phyloP scores from a whole-genome alignment of 805 yeast genomes.

The Nadsonia fulvescens region DNA sequence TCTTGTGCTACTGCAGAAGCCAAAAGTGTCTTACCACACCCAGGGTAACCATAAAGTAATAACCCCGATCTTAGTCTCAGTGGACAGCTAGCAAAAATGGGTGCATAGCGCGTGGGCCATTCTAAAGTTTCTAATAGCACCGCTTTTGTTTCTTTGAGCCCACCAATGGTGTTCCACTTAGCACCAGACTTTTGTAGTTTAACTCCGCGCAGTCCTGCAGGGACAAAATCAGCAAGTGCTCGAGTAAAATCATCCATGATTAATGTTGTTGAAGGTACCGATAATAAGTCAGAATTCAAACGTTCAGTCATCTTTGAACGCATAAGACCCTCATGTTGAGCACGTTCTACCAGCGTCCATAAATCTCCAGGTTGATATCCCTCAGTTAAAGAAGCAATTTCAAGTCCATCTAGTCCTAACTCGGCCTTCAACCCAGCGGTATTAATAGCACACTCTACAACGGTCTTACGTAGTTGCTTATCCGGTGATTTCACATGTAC shows the following conservation, averaged over 20 bases:
- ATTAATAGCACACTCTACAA: conserved; percentile 28
- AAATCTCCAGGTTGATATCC: conserved; percentile 81
- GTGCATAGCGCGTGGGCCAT: conserved; percentile 95
- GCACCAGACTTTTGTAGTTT: conserved; percentile 61
- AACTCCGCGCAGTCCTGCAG: conserved; percentile 73
- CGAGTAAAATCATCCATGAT: conserved; percentile 26
- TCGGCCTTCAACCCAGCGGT: conserved; percentile 19
- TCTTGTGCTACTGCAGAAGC: conserved; percentile 90
- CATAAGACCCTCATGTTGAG: conserved; percentile 18
- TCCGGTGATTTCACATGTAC: conserved; percentile 50
- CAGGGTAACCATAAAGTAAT: conserved; percentile 86
- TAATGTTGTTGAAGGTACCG: too few species aligned
- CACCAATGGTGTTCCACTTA: conserved; percentile 83
- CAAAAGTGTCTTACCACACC: conserved; percentile 86
- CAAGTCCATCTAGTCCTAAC: conserved; percentile 27
- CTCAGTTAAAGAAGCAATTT: conserved; percentile 53
- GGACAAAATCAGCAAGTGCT: conserved; percentile 54
- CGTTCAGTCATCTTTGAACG: conserved; percentile 8
- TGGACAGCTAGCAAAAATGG: conserved; percentile 82
- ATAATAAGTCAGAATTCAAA: conserved; percentile 2
- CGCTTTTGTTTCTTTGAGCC: conserved; percentile 56
- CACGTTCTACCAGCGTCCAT: conserved; percentile 50
- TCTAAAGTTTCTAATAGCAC: conserved; percentile 74
- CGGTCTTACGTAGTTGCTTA: conserved; percentile 34
- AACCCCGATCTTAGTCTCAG: conserved; percentile 78